A percentile compares a stretch with the other conserved stretches of the same genome.
These are phyloP conservation scores for Fomitopsis schrenkii DNA, from an alignment of 1,284 basidiomycete species.

Conservation along the genomic window DNA sequence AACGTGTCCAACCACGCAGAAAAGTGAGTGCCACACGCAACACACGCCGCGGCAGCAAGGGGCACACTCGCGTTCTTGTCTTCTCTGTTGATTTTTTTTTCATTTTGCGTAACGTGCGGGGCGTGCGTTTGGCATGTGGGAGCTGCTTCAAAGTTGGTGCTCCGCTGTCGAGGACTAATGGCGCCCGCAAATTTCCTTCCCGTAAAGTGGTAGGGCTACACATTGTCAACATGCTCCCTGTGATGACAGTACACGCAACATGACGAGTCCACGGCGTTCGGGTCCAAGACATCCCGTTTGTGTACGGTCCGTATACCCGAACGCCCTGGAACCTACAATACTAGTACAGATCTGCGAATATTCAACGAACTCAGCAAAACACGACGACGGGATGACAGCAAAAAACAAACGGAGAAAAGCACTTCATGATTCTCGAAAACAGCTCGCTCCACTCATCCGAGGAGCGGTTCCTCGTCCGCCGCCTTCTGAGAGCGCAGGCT, in stretches of 20 bases:
- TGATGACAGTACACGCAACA: neutral
- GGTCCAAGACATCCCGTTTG: neutral
- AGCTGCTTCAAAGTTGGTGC: neutral
- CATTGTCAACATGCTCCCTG: neutral
- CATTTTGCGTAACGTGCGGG: neutral
- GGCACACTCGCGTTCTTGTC: neutral
- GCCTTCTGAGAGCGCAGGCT: neutral
- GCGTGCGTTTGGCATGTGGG: neutral
- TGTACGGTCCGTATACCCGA: neutral
- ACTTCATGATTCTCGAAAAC: neutral
- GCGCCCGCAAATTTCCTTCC: neutral
- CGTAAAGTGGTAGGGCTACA: neutral
- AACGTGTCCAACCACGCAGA: neutral
- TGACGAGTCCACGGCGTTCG: neutral
- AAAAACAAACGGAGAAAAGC: neutral
- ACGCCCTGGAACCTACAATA: too few species aligned
- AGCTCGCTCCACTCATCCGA: constrained; percentile 3
- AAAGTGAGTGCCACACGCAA: neutral
- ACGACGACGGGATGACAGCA: neutral
- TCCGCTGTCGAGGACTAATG: neutral
- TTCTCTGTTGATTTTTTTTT: neutral
- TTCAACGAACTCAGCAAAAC: neutral
- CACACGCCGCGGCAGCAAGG: neutral
- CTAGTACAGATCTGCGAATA: too few species aligned
- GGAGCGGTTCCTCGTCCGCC: neutral